Evolutionary conservation across 2,329 filamentous ascomycete species (phyloP), one percentile per base, ranked within the genome.

Genomic region (Trichoderma guizhouense): DNA sequence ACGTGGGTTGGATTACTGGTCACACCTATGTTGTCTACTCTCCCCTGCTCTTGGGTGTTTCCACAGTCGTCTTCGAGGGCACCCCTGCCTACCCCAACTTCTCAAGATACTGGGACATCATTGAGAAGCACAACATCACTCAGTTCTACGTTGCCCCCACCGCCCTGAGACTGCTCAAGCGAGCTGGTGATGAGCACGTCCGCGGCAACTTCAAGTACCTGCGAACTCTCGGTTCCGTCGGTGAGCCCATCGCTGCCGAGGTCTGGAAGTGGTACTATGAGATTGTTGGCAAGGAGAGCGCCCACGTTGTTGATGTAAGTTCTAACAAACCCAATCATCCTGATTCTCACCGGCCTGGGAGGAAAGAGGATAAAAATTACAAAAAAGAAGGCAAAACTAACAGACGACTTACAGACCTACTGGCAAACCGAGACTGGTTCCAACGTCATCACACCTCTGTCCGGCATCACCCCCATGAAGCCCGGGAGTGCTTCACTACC

Each of bases 221-320:
- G 74, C 90, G 96, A 80, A 92, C 98, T 7, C 86, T 99, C 24
- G 96, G 95, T 72, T 97, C 95, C 21, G 96, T 99, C 72, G 96
- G 96, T 76, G 96, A 99, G 85, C 96, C 96, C 51, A 99, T 99
- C 78, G 95, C 96, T 21, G 93, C 95, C 26, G 96, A 99, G 83
- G 93, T 99, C 72, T 99, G 96, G 96, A 98, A 98, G 85, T 99
- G 96, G 96, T 99, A 98, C 85, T 95, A 94, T 81, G 94, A 98
- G 83, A 88, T 92, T 76, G 94, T 99, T 68, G 96, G 96, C 79
- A 97, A 94, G 87, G 92, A 95, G 83, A 91, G 97, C 82, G 92
- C 93, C 63, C 96, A 99, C 79, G 87, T 99, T 81, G 91, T 98
- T 70, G 96, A 99, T 82, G 94, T 97, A 86, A 88, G 94, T 60